Base-by-base conservation (phyloP, 2,329 filamentous ascomycete species). In the Pseudogymnoascus sp. region DNA sequence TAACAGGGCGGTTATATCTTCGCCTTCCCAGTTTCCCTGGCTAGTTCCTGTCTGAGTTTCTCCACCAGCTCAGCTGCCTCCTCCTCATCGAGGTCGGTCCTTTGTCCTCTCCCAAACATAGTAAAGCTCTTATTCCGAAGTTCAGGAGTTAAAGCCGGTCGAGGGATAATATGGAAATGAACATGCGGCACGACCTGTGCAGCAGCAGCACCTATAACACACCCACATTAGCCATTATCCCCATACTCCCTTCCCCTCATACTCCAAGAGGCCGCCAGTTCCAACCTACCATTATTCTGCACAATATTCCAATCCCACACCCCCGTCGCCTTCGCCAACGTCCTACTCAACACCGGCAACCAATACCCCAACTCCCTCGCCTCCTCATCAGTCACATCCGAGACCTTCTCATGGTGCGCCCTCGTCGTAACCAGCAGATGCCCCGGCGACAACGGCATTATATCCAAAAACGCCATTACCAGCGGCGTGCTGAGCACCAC, bases 161-260 rank as follows among this genome's bases (percentile, higher is more conserved):
- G 80, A 0, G 93, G 93, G 36, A 99, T 96, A 62, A 98, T 83
- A 71, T 99, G 95, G 75, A 96, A 98, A 76, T 99, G 93, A 60
- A 96, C 88, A 75, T 98, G 93, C 21, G 90, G 89, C 1, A 98
- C 92, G 14, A 96, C 92, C 78, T 98, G 93, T 1, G 92, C 92
- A 1, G 93, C 93, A 34, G 92, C 85, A 3, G 87, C 87, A 14
- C 93, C 85, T 85, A 69, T 25, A 43, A 51, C 28, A 60, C 34
- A 61, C 41, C 65, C 63, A 61, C 25, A 60, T 34, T 57, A 31
- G 28, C 25, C 61, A 60, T 67, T 37, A 67, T 54, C 48, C 6
- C 36, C 61, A 10, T 61, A 10, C 16, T 16, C n/a, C 39, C 39
- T 21, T 28, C 31, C 10, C 39, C 61, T 10, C 57, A n/a, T 19